Evolutionary conservation across 2,329 filamentous ascomycete species (phyloP).

Genomic region (Plectosphaerella plurivora): DNA sequence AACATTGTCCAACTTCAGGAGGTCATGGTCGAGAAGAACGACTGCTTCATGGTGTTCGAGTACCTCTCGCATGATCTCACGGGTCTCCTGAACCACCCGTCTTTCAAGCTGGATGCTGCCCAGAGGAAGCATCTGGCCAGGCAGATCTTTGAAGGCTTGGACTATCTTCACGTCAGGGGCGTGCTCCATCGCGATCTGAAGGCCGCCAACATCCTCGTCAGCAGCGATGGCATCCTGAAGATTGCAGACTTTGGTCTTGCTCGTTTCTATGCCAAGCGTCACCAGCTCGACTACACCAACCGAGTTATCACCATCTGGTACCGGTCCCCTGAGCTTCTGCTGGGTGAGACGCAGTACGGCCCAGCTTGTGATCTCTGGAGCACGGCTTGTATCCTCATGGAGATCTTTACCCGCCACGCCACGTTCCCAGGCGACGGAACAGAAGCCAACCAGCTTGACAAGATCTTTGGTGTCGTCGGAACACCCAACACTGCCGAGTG

Average conservation of each 20-base stretch:
- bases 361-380: slow-evolving; percentile 95
- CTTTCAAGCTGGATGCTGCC: slow-evolving; percentile 75
- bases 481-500: slow-evolving; percentile 82
- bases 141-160: slow-evolving; percentile 89
- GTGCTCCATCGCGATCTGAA: slow-evolving; percentile 98
- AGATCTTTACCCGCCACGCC: slow-evolving; percentile 90
- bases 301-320: slow-evolving; percentile 99
- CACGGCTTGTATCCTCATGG: slow-evolving; percentile 91
- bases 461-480: slow-evolving; percentile 89
- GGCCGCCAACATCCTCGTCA: slow-evolving; percentile 93
- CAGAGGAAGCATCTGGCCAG: slow-evolving; percentile 92
- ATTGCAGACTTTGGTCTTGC: slow-evolving; percentile 94
- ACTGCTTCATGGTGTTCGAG: slow-evolving; percentile 99
- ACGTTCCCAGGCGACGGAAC: slow-evolving; percentile 94
- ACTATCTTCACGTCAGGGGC: slow-evolving; percentile 89
- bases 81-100: slow-evolving; percentile 89
- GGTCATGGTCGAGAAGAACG: slow-evolving; percentile 97
- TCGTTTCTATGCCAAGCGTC: slow-evolving; percentile 90
- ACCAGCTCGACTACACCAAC: slow-evolving; percentile 94
- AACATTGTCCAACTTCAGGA: slow-evolving; percentile 83
- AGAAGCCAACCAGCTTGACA: slow-evolving; percentile 94
- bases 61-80: slow-evolving; percentile 96
- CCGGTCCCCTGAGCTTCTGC: slow-evolving; percentile 80
- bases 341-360: slow-evolving; percentile 87
- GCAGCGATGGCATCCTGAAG: slow-evolving; percentile 82